Conservation (phyloP, 306 rosid genomes). For the Betula pendula region DNA sequence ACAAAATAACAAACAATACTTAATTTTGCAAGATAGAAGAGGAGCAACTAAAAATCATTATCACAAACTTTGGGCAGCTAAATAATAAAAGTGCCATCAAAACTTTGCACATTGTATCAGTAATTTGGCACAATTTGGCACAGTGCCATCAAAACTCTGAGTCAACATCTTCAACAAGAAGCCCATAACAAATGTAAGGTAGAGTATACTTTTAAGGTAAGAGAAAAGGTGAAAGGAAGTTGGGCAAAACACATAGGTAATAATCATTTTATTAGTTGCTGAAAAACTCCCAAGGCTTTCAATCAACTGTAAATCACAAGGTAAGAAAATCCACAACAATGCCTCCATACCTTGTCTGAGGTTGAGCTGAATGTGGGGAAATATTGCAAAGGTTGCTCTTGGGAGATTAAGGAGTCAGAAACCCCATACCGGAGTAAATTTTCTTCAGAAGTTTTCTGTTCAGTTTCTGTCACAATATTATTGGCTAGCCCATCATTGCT, state of each 20-base stretch:
- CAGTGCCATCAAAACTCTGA: background rate
- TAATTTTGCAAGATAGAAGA: constrained; percentile 23
- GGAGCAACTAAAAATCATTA: constrained; percentile 10
- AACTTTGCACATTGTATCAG: background rate
- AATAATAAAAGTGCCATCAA: background rate
- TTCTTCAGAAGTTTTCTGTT: constrained; percentile 37
- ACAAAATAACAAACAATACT: constrained; percentile 19
- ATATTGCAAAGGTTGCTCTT: constrained; percentile 39
- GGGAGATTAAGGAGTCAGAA: constrained; percentile 38
- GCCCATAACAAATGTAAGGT: background rate
- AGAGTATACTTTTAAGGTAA: background rate
- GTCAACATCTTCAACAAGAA: background rate
- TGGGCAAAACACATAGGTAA: background rate
- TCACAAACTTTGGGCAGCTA: background rate
- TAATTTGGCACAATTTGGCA: background rate
- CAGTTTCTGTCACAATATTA: constrained; percentile 32
- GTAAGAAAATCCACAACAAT: constrained; percentile 27
- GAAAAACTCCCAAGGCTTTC: constrained; percentile 9
- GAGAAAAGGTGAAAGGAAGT: background rate
- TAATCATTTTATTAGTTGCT: background rate
- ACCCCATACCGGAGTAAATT: constrained; percentile 31
- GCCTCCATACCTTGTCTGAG: constrained; percentile 54
- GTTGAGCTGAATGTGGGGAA: constrained; percentile 34
- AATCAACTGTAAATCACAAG: constrained; percentile 30
- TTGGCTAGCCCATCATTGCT: constrained; percentile 33